Percentiles rank a stretch among this genome's conserved stretches.
Evolutionary conservation across 2,329 filamentous ascomycete species (phyloP).

Genomic region (Trichoderma breve): DNA sequence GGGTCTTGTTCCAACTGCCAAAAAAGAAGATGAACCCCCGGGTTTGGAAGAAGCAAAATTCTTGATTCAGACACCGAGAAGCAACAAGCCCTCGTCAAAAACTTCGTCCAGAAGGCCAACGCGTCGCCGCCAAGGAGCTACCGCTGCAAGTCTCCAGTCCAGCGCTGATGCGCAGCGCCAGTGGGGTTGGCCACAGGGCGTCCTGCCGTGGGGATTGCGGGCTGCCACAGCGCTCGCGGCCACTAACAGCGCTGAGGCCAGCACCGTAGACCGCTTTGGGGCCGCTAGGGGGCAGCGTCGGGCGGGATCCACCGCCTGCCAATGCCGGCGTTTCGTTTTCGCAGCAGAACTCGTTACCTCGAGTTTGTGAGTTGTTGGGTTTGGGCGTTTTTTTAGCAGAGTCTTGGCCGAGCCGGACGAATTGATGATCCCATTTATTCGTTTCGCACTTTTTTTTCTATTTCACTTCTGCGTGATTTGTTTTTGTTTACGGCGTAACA

Average conservation of each 20-base stretch:
- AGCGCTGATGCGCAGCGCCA: conserved; percentile 7
- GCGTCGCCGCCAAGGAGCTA: conserved; percentile 8
- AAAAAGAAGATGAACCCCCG: not conserved
- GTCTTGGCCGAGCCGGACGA: not conserved
- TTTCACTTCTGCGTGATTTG: not conserved
- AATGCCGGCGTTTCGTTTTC: not conserved
- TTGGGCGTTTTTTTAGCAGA: not conserved
- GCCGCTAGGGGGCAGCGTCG: not conserved
- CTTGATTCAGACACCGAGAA: not conserved
- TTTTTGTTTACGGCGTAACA: not conserved
- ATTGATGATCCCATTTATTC: not conserved
- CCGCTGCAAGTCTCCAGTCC: conserved; percentile 3
- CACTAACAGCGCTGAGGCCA: not conserved
- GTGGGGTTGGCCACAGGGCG: not conserved
- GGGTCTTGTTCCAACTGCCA: not conserved
- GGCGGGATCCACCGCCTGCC: not conserved
- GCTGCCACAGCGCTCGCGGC: not conserved
- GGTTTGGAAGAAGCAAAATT: not conserved
- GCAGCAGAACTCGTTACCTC: not conserved
- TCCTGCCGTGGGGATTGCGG: not conserved
- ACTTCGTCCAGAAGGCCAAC: not conserved
- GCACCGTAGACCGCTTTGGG: not conserved
- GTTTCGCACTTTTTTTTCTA: not conserved
- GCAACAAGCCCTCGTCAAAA: not conserved
- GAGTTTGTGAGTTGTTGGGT: not conserved